A percentile compares a stretch with the other conserved stretches of the same genome.
Evolutionary conservation across 2,329 filamentous ascomycete genomes (phyloP).

Genomic region (Thielaviopsis punctulata): DNA sequence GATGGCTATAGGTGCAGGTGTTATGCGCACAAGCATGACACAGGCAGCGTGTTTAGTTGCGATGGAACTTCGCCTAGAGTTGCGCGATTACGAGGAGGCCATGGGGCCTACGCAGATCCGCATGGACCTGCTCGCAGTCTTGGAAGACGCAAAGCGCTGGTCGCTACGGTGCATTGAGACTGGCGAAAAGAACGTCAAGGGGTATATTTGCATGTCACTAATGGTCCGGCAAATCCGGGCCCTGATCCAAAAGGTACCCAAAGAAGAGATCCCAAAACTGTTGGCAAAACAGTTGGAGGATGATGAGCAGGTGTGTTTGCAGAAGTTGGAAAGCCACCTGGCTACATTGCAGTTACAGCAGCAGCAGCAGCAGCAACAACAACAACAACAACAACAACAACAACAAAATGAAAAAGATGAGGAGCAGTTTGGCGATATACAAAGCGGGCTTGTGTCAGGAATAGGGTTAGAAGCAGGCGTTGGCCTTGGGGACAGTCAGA

Average conservation of each 20-base stretch:
- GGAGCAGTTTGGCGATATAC: not conserved
- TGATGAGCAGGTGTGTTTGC: slow-evolving; percentile 19
- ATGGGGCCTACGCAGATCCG: slow-evolving; percentile 20
- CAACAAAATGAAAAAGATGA: no score
- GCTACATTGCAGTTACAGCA: not conserved
- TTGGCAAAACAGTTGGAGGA: slow-evolving; percentile 24
- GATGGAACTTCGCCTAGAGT: slow-evolving; percentile 24
- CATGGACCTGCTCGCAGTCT: slow-evolving; percentile 24
- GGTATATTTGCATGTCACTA: slow-evolving; percentile 26
- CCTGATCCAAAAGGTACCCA: slow-evolving; percentile 20
- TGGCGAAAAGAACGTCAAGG: slow-evolving; percentile 39
- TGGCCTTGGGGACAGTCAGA: slow-evolving; percentile 1
- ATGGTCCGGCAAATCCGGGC: slow-evolving; percentile 26
- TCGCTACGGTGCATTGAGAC: slow-evolving; percentile 23
- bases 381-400: no score
- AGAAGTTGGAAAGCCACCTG: slow-evolving; percentile 19
- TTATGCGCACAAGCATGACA: slow-evolving; percentile 22
- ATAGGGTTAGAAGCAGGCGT: not conserved
- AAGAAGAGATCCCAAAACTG: slow-evolving; percentile 19
- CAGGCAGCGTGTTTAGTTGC: slow-evolving; percentile 23
- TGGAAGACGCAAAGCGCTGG: slow-evolving; percentile 27
- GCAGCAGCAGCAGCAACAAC: not conserved
- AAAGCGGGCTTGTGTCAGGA: not conserved
- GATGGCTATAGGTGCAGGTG: slow-evolving; percentile 22
- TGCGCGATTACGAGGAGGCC: slow-evolving; percentile 23